Percentiles rank a stretch among this genome's conserved stretches.
Evolutionary conservation across 2,329 filamentous ascomycete species (phyloP).

Genomic region (Aureobasidium sp.): DNA sequence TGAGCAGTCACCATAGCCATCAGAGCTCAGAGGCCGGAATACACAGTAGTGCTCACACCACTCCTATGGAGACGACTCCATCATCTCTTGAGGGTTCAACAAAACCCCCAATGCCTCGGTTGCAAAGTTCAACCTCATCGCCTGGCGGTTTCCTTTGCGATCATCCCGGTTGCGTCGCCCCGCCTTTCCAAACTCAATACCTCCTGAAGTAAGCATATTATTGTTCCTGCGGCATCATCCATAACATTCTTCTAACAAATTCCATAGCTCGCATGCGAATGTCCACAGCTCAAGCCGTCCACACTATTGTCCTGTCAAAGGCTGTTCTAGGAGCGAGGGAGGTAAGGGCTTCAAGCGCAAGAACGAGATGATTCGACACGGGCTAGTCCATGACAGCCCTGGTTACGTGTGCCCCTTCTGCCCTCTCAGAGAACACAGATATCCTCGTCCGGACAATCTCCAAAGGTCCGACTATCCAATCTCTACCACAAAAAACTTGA

Average conservation of each 20-base stretch:
- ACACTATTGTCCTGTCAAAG: constrained; percentile 52
- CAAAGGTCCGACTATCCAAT: constrained; percentile 57
- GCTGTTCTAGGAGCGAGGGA: constrained; percentile 50
- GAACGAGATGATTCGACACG: constrained; percentile 65
- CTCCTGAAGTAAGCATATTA: constrained; percentile 55
- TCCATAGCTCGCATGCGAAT: constrained; percentile 57
- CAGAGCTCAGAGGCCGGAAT: constrained; percentile 22
- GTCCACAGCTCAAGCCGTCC: constrained; percentile 56
- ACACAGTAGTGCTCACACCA: constrained; percentile 27
- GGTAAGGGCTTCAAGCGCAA: constrained; percentile 61
- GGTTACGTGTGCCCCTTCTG: constrained; percentile 97
- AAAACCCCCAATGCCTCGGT: constrained; percentile 17
- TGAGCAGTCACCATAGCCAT: constrained; percentile 21
- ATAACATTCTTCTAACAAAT: background rate
- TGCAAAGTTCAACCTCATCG: constrained; percentile 27
- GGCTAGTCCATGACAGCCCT: constrained; percentile 85
- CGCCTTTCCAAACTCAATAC: constrained; percentile 68
- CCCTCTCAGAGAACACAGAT: constrained; percentile 85
- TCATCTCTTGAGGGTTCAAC: constrained; percentile 22
- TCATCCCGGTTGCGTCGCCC: constrained; percentile 57
- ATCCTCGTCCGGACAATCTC: constrained; percentile 89
- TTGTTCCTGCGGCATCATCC: background rate
- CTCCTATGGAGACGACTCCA: constrained; percentile 24
- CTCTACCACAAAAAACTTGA: background rate
- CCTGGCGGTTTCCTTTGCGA: constrained; percentile 41